Conservation (phyloP, 768 basidiomycete species). For the Coprinopsis marcescibilis region DNA sequence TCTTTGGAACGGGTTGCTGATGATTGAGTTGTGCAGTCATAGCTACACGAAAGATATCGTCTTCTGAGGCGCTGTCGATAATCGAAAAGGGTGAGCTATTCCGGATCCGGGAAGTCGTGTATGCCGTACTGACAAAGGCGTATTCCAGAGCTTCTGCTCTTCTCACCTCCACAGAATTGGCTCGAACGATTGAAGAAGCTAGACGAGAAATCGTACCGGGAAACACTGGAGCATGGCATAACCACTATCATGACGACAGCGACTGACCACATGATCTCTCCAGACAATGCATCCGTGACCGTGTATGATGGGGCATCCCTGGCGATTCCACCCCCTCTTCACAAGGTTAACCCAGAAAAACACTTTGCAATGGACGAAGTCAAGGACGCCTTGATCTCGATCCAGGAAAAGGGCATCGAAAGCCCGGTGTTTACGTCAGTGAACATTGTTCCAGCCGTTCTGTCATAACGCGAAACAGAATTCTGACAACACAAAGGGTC, state of each 20-base stretch:
- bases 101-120: not conserved
- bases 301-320: not conserved
- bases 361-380: not conserved
- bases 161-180: not conserved
- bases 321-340: not conserved
- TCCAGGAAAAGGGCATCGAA: no score
- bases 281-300: not conserved
- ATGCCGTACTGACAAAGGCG: not conserved
- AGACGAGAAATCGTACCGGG: not conserved
- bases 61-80: not conserved
- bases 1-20: not conserved
- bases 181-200: not conserved
- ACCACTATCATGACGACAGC: not conserved
- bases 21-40: not conserved
- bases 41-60: conserved; percentile 24
- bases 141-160: not conserved
- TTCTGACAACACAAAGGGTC: no score
- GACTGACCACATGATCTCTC: not conserved
- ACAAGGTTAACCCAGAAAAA: not conserved
- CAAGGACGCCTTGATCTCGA: not conserved
- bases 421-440: no score
- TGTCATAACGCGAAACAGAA: no score
- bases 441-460: no score
- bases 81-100: conserved; percentile 4
- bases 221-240: not conserved